Conservation (phyloP, 1,284 basidiomycete species). For the Sutorius eximius region DNA sequence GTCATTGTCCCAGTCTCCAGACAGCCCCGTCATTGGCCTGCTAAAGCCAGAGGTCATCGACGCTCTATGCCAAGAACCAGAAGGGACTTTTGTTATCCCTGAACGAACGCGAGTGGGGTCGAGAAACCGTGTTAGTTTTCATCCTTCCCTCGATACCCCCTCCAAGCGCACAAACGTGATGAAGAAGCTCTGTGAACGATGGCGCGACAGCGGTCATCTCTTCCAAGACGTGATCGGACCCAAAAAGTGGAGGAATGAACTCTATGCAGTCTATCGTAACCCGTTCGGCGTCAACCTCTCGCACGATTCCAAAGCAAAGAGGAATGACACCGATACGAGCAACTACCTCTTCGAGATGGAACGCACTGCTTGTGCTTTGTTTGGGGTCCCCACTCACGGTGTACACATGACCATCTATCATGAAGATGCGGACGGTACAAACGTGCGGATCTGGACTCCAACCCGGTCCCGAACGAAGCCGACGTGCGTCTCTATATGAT, state of each 20-base stretch:
- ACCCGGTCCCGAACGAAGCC: slow-evolving; percentile 83
- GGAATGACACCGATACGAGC: slow-evolving; percentile 22
- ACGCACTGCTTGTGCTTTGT: slow-evolving; percentile 83
- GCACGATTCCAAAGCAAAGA: slow-evolving; percentile 30
- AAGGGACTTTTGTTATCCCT: slow-evolving; percentile 45
- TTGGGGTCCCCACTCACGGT: slow-evolving; percentile 89
- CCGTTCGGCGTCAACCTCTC: slow-evolving; percentile 54
- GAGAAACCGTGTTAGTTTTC: slow-evolving; percentile 51
- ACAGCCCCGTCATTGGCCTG: slow-evolving; percentile 62
- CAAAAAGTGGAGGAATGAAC: slow-evolving; percentile 80
- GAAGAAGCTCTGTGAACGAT: slow-evolving; percentile 62
- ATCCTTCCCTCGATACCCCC: slow-evolving; percentile 49
- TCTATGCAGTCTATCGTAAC: slow-evolving; percentile 79
- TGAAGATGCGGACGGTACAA: slow-evolving; percentile 47
- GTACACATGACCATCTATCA: slow-evolving; percentile 80
- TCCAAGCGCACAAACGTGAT: slow-evolving; percentile 58
- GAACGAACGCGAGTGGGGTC: slow-evolving; percentile 26
- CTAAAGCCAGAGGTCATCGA: slow-evolving; percentile 57
- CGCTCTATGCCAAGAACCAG: slow-evolving; percentile 47
- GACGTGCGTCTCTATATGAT: slow-evolving; percentile 55
- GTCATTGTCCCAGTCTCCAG: slow-evolving; percentile 46
- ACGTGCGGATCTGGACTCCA: slow-evolving; percentile 82
- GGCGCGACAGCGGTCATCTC: slow-evolving; percentile 58
- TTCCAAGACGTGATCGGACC: slow-evolving; percentile 69
- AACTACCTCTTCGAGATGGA: slow-evolving; percentile 89